Percentiles rank a stretch among this genome's conserved stretches.
These are phyloP conservation scores for Nephelium lappaceum DNA, from an alignment of 345 rosid species.

Conservation along the genomic window DNA sequence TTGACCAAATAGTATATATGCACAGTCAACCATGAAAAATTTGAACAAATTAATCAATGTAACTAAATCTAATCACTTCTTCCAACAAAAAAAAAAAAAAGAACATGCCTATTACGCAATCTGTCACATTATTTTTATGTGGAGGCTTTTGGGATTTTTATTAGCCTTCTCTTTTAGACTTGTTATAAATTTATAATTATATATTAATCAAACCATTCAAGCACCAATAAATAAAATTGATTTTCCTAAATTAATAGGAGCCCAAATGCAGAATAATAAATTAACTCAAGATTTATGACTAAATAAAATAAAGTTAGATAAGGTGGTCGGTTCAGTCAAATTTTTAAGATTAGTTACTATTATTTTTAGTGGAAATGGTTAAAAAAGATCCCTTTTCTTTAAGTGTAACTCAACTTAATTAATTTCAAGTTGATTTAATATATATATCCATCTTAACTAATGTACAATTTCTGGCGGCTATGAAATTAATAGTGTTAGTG, in stretches of 20 bases:
- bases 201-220: not conserved
- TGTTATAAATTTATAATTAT: no score
- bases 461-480: no score
- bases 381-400: no score
- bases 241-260: not conserved
- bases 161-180: no score
- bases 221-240: no score
- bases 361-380: no score
- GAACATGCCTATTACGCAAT: not conserved
- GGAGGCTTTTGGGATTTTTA: no score
- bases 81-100: no score
- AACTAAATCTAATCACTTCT: not conserved
- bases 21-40: not conserved
- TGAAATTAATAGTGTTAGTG: no score
- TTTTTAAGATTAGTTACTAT: no score
- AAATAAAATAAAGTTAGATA: not conserved
- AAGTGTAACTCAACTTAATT: no score
- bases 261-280: not conserved
- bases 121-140: not conserved
- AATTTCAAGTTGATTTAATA: no score
- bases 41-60: not conserved
- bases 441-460: not conserved
- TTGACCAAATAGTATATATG: not conserved
- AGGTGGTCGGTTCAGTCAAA: not conserved
- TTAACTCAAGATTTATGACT: not conserved